Base-by-base conservation (phyloP, 2,329 filamentous ascomycete genomes). In the Colletotrichum tamarilloi region DNA sequence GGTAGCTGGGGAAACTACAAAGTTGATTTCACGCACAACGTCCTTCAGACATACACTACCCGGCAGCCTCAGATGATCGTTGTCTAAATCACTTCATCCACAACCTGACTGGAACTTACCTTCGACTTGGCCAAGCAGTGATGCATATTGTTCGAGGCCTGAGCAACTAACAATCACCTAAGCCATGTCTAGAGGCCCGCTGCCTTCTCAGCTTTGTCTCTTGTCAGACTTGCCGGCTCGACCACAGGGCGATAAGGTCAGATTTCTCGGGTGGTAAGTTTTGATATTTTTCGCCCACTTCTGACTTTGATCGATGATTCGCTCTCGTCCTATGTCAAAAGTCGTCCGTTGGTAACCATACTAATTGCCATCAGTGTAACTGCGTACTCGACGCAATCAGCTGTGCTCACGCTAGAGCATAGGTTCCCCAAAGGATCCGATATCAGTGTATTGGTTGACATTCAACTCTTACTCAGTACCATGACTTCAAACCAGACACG, bases 191-290 rank as follows among this genome's bases (percentile, higher is more conserved):
- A 83, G 83, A 74, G 90, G 88, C 9, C 93, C 94, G 32, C 84
- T 90, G 38, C 89, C 94, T 7, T 92, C 92, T 26, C 86, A 84
- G 72, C 85, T 92, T 53, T 90, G 92, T 73, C 90, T 95, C 73
- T 86, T 96, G 67, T 90, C 89, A 16, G 85, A 89, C 69, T 83
- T 95, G 16, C 84, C 88, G 4, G 79, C 80, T 63, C 84, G 85
- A 62, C 79, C 84, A n/a, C 76, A 84, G 16, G 89, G 90, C 53
- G 89, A 91, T n/a, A 98, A 98, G 84, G 92, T 98, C 74, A 92
- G 96, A 74, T 97, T 98, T 82, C 84, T 98, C 63, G 95, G 95
- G 82, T 98, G 95, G 96, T 98, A 88, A 59, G 72, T 58, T 68
- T 30, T 30, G 46, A 22, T n/a, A 35, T 46, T 55, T 72, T 60